Percentiles rank a stretch among this genome's conserved stretches.
phyloP scores from a whole-genome alignment of 1,139 yeast genomes.

The Nadsonia starkeyi-henricii region DNA sequence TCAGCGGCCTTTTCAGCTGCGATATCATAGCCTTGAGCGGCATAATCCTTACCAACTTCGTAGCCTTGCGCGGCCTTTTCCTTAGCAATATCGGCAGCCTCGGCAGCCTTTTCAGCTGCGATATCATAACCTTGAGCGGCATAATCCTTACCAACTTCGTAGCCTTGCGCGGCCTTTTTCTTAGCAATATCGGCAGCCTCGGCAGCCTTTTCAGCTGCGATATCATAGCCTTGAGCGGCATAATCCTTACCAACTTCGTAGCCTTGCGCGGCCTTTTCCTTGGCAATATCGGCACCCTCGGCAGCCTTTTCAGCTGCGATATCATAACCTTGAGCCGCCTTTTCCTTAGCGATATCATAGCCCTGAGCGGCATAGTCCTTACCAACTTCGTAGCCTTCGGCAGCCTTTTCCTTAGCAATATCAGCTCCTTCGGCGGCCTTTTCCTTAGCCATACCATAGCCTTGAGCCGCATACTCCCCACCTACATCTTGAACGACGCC shows the following conservation, averaged over 20 bases:
- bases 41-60: not conserved
- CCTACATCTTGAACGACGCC: conserved; percentile 10
- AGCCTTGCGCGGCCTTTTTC: too few relatives aligned
- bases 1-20: not conserved
- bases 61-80: not conserved
- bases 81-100: not conserved
- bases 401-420: not conserved
- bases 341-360: not conserved
- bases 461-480: conserved; percentile 5
- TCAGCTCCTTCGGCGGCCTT: not conserved
- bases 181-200: too few relatives aligned
- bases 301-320: not conserved
- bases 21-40: not conserved
- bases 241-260: not conserved
- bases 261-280: not conserved
- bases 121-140: too few relatives aligned
- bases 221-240: not conserved
- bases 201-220: not conserved
- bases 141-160: too few relatives aligned
- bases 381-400: too few relatives aligned
- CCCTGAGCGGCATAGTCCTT: not conserved
- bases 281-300: not conserved
- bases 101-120: not conserved
- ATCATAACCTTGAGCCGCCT: not conserved
- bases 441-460: not conserved